Evolutionary conservation across 2,329 filamentous ascomycete species (phyloP), one percentile per base, ranked within the genome.

Genomic region (Parasarocladium wereldwijsianum): DNA sequence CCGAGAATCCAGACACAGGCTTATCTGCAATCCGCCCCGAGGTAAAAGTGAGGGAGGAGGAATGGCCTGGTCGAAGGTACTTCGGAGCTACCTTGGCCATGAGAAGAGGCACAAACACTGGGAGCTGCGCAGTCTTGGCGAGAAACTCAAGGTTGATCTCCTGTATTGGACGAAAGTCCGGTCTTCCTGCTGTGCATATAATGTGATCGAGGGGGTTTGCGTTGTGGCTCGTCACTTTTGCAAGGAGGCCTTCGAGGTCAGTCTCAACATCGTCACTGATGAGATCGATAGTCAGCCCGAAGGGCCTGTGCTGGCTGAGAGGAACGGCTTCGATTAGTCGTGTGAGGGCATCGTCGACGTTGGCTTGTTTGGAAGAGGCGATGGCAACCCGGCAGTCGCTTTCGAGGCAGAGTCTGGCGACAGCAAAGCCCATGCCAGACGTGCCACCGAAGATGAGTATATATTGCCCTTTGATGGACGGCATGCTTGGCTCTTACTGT

Each of bases 401-500:
- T 31, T 66, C 64, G 24, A 76, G 44, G 10, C 58, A 52, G 3
- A 62, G 65, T 54, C 75, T 64, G 30, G 74, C 72, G 8, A 73
- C 66, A 32, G 54, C 60, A 38, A 62, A 70, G 18, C 74, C 75
- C 23, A 80, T 72, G 30, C 75, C 75, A 11, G 65, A 62, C 3
- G 68, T 66, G 23, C 71, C 76, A 25, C 75, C 75, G 26, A 79
- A 58, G 42, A 80, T 51, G 23, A 81, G 63, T 40, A 76, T 16
- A 10, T 17, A 29, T 12, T 29, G 27, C 6, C 27, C 27, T 6
- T 17, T 18, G 13, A 29, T 29, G 8, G 27, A 16, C 17, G 27
- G 13, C 27, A 29, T 29, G 5, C 8, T 19, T 32, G 9, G n/a
- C 14, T 17, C 24, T 20, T 18, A 15, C 11, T 23, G 22, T n/a